These are phyloP conservation scores for Starmera pachycereana DNA, from an alignment of 805 yeast species.

Conservation along the genomic window DNA sequence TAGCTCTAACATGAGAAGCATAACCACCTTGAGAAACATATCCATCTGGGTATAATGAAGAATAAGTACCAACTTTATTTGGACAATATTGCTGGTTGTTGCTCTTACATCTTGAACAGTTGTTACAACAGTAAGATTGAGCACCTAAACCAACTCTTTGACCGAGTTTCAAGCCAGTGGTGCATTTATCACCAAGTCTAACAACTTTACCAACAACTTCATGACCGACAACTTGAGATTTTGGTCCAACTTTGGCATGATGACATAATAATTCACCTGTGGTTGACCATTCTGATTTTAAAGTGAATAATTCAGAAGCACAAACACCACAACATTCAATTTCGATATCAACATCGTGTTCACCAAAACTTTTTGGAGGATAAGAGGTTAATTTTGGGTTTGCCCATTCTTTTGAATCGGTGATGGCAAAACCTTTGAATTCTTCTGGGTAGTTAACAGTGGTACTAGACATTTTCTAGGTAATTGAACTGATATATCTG, in stretches of 20 bases:
- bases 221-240: conserved; percentile 52
- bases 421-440: conserved; percentile 52
- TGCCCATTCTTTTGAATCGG: conserved; percentile 41
- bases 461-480: conserved; percentile 8
- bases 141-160: conserved; percentile 81
- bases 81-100: conserved; percentile 51
- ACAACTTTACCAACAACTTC: conserved; percentile 55
- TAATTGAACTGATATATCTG: no score
- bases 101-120: conserved; percentile 48
- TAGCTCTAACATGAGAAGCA: conserved; percentile 53
- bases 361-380: conserved; percentile 36
- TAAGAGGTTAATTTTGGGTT: conserved; percentile 41
- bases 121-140: conserved; percentile 46
- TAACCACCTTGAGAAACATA: conserved; percentile 54
- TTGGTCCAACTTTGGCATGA: conserved; percentile 19
- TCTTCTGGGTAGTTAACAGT: conserved; percentile 37
- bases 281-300: conserved; percentile 41
- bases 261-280: conserved; percentile 11
- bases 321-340: conserved; percentile 58
- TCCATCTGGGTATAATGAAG: conserved; percentile 34
- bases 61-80: conserved; percentile 40
- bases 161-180: conserved; percentile 42
- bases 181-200: conserved; percentile 48
- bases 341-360: conserved; percentile 42
- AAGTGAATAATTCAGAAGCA: conserved; percentile 50